Evolutionary conservation across 805 yeast genomes (phyloP), one percentile per base, ranked within the genome.

Genomic region (Candida takata): DNA sequence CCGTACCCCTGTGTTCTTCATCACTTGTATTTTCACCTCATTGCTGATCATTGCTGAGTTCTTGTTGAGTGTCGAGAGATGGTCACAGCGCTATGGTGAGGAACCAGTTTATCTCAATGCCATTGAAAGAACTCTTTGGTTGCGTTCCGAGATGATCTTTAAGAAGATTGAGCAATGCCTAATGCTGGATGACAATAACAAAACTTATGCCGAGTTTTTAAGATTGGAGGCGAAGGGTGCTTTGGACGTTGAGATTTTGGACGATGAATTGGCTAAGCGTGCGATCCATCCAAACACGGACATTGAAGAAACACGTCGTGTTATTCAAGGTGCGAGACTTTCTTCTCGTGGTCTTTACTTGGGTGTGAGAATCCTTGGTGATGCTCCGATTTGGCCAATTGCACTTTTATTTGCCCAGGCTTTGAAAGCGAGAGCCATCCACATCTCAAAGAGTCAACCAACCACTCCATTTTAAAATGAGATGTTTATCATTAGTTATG

Each of bases 341-440:
- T 73, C 79, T 14, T 64, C 71, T 34, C 70, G 77, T 51, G 67
- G 79, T 15, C 58, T 83, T 27, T 77, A 79, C 37, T 58, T 83
- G 26, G 94, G 92, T 27, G 83, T 83, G 10, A 64, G 86, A 47
- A 79, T 83, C 21, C 63, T 83, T 34, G 86, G 87, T 4, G 92
- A 83, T 62, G 88, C 88, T 0, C 92, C 92, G 12, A 80, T 83
- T 18, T 83, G 94, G 94, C 92, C 92, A 0, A 70, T 82, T 34
- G 84, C 87, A 1, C 61, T 83, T 55, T 72, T 79, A 14, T 80
- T 82, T 62, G 90, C 90, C 0, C 90, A 82, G 52, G 87, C 86
- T 3, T 64, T 82, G 48, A 82, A 79, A 52, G 71, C 77, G 23
- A 69, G 87, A 50, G 77, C 79, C 5, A 65, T 72, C 5, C 52